phyloP scores from a whole-genome alignment of 371 early-diverging fungal species.

The Zopfochytrium polystomum region DNA sequence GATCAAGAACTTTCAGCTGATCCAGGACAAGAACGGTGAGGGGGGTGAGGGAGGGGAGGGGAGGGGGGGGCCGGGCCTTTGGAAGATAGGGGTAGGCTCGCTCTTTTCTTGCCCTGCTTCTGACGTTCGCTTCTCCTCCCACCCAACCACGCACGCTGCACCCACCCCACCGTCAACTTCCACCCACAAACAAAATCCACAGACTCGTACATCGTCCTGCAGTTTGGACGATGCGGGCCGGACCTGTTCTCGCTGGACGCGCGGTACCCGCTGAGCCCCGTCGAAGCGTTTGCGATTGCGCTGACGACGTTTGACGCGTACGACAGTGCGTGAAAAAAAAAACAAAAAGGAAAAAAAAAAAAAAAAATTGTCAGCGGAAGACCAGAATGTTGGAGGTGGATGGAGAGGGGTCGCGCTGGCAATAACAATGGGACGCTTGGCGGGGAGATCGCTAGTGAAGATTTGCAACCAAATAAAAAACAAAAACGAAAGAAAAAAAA shows the following conservation, averaged over 20 bases:
- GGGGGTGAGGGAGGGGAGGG: too few species aligned
- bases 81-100: too few species aligned
- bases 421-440: too few species aligned
- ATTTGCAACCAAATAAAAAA: too few species aligned
- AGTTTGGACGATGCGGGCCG: slow-evolving; percentile 64
- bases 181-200: background rate
- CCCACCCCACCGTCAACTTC: background rate
- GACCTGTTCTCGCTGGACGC: slow-evolving; percentile 65
- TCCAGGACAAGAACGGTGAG: slow-evolving; percentile 42
- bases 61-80: too few species aligned
- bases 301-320: slow-evolving; percentile 63
- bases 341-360: too few species aligned
- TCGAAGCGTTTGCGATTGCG: slow-evolving; percentile 66
- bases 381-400: too few species aligned
- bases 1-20: slow-evolving; percentile 70
- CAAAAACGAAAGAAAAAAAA: too few species aligned
- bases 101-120: too few species aligned
- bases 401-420: too few species aligned
- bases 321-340: slow-evolving; percentile 38
- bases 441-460: too few species aligned
- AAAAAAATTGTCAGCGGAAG: too few species aligned
- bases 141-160: background rate
- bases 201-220: slow-evolving; percentile 48
- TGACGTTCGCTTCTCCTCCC: slow-evolving; percentile 21
- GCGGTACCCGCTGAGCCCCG: slow-evolving; percentile 58